Evolutionary conservation across 2,329 filamentous ascomycete genomes (phyloP).

Genomic region (Dothideomycetes sp.): DNA sequence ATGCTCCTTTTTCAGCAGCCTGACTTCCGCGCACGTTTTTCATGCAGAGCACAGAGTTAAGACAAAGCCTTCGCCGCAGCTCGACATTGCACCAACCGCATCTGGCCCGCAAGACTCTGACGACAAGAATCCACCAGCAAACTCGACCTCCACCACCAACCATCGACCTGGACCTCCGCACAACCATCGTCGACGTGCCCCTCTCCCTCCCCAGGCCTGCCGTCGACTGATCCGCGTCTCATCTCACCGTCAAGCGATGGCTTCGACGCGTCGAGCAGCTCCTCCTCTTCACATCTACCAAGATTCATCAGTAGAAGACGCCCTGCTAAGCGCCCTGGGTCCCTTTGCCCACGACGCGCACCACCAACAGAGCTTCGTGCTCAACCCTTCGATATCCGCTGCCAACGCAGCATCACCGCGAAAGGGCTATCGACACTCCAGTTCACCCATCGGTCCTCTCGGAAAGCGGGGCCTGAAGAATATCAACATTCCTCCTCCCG

Average conservation of each 20-base stretch:
- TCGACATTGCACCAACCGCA: no score
- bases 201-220: neutral
- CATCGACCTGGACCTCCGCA: neutral
- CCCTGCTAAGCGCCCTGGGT: constrained; percentile 35
- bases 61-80: no score
- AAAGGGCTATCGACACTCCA: constrained; percentile 46
- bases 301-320: constrained; percentile 36
- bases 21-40: neutral
- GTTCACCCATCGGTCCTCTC: constrained; percentile 50
- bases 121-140: neutral
- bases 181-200: neutral
- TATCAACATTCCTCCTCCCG: constrained; percentile 56
- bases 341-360: constrained; percentile 32
- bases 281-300: constrained; percentile 47
- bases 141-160: neutral
- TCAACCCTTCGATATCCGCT: constrained; percentile 48
- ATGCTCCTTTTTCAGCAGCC: neutral
- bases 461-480: constrained; percentile 55
- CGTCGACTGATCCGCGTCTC: neutral
- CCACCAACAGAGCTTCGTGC: constrained; percentile 50
- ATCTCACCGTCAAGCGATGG: constrained; percentile 25
- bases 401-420: constrained; percentile 55
- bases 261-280: constrained; percentile 46
- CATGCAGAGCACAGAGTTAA: neutral
- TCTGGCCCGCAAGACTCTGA: neutral